Evolutionary conservation across 768 basidiomycete genomes (phyloP).

Genomic region (Rickenella mellea): DNA sequence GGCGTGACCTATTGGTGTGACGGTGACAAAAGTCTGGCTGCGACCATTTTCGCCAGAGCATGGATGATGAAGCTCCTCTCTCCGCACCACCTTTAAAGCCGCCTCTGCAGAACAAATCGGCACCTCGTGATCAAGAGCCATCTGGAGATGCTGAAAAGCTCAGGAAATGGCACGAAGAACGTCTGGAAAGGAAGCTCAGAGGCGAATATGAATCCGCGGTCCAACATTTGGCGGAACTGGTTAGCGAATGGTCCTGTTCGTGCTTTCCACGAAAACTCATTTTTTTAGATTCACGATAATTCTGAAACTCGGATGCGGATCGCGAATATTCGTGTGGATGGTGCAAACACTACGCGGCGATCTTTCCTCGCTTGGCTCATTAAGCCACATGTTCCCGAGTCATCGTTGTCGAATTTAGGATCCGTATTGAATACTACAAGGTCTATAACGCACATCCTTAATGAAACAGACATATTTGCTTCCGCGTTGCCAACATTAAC

Average conservation of each 20-base stretch:
- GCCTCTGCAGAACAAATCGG: conserved; percentile 45
- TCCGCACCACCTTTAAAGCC: conserved; percentile 25
- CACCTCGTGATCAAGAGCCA: conserved; percentile 50
- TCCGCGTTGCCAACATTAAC: conserved; percentile 57
- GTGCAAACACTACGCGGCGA: conserved; percentile 61
- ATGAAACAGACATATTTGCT: conserved; percentile 71
- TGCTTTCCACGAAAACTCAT: background rate
- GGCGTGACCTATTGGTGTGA: no score
- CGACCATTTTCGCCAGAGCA: no score
- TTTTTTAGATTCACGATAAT: conserved; percentile 52
- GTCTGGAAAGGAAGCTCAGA: conserved; percentile 54
- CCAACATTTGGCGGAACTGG: conserved; percentile 52
- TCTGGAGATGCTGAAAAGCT: conserved; percentile 45
- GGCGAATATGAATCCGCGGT: conserved; percentile 75
- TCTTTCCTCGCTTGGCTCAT: conserved; percentile 79
- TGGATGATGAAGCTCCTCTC: conserved; percentile 16
- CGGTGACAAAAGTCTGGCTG: no score
- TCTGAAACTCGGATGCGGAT: conserved; percentile 58
- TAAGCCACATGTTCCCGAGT: conserved; percentile 43
- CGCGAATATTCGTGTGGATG: conserved; percentile 73
- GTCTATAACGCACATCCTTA: conserved; percentile 52
- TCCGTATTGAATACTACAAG: conserved; percentile 64
- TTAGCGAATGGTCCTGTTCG: conserved; percentile 21
- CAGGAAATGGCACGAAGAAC: conserved; percentile 63
- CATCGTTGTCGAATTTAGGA: conserved; percentile 35